Evolutionary conservation across 352 stramenopile genomes (phyloP), one percentile per base, ranked within the genome.

Genomic region (Globisporangium spiculum): DNA sequence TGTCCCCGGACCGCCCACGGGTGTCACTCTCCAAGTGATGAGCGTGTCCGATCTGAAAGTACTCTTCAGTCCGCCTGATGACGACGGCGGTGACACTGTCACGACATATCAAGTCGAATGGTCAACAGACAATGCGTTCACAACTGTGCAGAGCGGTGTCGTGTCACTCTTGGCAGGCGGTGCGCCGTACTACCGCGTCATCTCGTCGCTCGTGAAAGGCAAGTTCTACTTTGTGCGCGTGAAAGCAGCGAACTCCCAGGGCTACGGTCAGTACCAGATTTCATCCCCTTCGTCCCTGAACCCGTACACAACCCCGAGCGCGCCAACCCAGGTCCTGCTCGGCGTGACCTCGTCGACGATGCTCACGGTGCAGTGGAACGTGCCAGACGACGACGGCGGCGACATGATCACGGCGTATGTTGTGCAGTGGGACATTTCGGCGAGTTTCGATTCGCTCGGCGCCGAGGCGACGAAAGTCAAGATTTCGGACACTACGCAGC

Each of bases 81-180:
- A 90, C 68, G 76, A 97, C 52, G 89, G 94, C 18, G 92, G 90
- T 4, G 90, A 94, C 63, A 85, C 87, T 0, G 81, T 99, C 30
- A 83, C 86, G 38, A 84, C 94, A 48, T 99, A 98, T 68, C 69
- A 96, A 63, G 79, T 99, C 8, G 87, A 98, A 74, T 99, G 97
- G 85, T 83, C 93, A 12, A 90, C 79, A 0, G 71, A 86, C 66
- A 65, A 76, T 16, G 79, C 69, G 24, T 99, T 98, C 68, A 77
- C 78, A 10, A 78, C 70, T 4, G 65, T 77, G 24, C 70, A 75
- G 7, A 85, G 69, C 26, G 68, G 73, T 0, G 32, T 78, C 4
- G 76, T 90, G n/a, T 65, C 79, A 27, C 58, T 84, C 27, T 79
- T 97, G 55, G 82, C 81, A 0, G 79, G 78, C 16, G 83, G 78